Conservation (phyloP, 1,139 yeast species). For the Sugiyamaella neomexicana region DNA sequence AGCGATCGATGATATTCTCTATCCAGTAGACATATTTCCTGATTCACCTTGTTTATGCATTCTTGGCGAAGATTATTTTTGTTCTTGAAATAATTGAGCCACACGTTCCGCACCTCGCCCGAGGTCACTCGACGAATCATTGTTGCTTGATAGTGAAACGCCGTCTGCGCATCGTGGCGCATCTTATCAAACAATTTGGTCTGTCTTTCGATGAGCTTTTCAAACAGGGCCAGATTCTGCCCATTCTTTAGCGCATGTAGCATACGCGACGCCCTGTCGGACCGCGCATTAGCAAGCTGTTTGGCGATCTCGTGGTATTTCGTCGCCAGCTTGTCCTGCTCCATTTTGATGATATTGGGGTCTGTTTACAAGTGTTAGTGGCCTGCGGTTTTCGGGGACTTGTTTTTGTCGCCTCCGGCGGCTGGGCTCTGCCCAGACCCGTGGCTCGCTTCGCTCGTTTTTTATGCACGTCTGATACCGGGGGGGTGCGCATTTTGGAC, state of each 20-base stretch:
- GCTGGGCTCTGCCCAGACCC: neutral
- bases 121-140: slow-evolving; percentile 31
- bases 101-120: slow-evolving; percentile 35
- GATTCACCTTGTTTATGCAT: slow-evolving; percentile 27
- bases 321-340: slow-evolving; percentile 35
- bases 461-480: too few relatives aligned
- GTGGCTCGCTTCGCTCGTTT: neutral
- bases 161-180: slow-evolving; percentile 23
- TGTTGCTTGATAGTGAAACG: slow-evolving; percentile 28
- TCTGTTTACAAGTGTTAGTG: slow-evolving; percentile 1
- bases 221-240: slow-evolving; percentile 27
- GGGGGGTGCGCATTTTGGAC: too few relatives aligned
- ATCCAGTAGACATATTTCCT: slow-evolving; percentile 29
- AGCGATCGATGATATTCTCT: slow-evolving; percentile 28
- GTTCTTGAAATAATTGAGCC: slow-evolving; percentile 35
- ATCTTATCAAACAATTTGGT: slow-evolving; percentile 28
- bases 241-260: slow-evolving; percentile 33
- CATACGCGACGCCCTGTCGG: slow-evolving; percentile 34
- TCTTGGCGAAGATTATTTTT: slow-evolving; percentile 30
- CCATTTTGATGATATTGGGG: slow-evolving; percentile 22
- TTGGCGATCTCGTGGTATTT: slow-evolving; percentile 36
- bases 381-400: neutral
- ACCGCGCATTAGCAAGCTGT: slow-evolving; percentile 34
- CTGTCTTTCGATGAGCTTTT: slow-evolving; percentile 30
- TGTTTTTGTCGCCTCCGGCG: neutral